These are phyloP conservation scores for Hypomontagnella submonticulosa DNA, from an alignment of 495 filamentous ascomycete genomes.

Conservation along the genomic window DNA sequence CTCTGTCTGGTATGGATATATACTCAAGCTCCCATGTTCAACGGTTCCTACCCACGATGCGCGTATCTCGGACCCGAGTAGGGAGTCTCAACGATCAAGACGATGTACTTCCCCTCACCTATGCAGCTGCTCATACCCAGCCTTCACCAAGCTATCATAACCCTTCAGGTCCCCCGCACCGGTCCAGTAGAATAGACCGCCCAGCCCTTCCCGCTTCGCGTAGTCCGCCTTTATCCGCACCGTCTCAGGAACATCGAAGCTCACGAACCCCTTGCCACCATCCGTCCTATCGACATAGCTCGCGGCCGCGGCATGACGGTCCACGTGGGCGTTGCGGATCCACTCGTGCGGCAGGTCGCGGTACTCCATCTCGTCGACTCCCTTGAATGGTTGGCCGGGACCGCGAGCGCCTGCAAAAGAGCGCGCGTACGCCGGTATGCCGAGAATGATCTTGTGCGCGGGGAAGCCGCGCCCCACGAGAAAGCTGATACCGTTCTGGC, in stretches of 20 bases:
- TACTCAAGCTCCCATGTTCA: no score
- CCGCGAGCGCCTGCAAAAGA: conserved; percentile 73
- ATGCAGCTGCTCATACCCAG: conserved; percentile 71
- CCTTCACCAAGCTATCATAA: conserved; percentile 70
- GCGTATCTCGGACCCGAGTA: background rate
- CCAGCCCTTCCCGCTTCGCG: conserved; percentile 70
- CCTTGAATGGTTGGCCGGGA: conserved; percentile 66
- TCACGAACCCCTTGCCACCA: conserved; percentile 68
- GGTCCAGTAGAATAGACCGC: conserved; percentile 87
- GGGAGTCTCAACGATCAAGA: background rate
- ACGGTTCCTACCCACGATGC: no score
- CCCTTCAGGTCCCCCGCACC: conserved; percentile 73
- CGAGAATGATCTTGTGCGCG: conserved; percentile 73
- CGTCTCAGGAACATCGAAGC: conserved; percentile 78
- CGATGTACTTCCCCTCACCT: background rate
- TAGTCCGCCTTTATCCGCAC: conserved; percentile 77
- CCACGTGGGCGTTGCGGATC: conserved; percentile 61
- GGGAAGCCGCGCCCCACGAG: conserved; percentile 69
- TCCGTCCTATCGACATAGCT: conserved; percentile 61
- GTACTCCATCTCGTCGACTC: conserved; percentile 70
- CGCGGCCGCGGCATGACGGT: conserved; percentile 65
- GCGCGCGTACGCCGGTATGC: conserved; percentile 78
- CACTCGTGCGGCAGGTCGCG: conserved; percentile 68
- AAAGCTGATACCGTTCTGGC: conserved; percentile 71
- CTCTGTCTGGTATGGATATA: no score